phyloP scores from a whole-genome alignment of 805 yeast species.

The Millerozyma acaciae region DNA sequence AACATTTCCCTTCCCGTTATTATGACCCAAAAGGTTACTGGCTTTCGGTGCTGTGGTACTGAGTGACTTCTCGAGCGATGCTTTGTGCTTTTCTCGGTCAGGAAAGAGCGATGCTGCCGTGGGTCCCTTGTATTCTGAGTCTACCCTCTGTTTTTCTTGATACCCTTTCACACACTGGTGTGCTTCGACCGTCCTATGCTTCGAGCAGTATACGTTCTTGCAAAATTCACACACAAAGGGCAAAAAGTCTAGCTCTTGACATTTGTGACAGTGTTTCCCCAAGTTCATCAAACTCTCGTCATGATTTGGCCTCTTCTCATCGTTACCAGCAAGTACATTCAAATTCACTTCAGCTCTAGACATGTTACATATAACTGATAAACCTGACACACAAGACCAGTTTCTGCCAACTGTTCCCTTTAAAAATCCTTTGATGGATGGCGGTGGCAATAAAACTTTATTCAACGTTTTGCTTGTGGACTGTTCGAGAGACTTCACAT shows the following conservation, averaged over 20 bases:
- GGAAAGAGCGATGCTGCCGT: constrained; percentile 50
- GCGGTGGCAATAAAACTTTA: constrained; percentile 15
- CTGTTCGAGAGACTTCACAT: neutral
- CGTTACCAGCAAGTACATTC: constrained; percentile 17
- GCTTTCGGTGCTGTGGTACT: constrained; percentile 15
- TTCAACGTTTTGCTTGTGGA: too few relatives aligned
- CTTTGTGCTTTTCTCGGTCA: constrained; percentile 41
- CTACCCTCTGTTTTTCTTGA: constrained; percentile 1
- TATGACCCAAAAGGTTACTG: constrained; percentile 21
- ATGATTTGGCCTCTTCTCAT: constrained; percentile 15
- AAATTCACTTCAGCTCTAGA: constrained; percentile 7
- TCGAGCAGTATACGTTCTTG: constrained; percentile 43
- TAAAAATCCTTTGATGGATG: constrained; percentile 4
- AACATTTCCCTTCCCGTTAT: constrained; percentile 27
- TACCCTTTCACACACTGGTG: constrained; percentile 29
- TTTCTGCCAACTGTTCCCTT: neutral
- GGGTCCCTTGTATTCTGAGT: constrained; percentile 20
- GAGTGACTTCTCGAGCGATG: constrained; percentile 27
- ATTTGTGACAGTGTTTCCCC: constrained; percentile 54
- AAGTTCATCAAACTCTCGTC: constrained; percentile 46
- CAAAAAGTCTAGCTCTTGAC: constrained; percentile 53
- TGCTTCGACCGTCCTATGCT: constrained; percentile 39
- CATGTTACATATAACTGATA: constrained; percentile 5
- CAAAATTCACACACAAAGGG: constrained; percentile 55
- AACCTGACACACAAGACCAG: neutral